Evolutionary conservation across 768 basidiomycete genomes (phyloP), one percentile per base, ranked within the genome.

Genomic region (Gyrodon lividus): DNA sequence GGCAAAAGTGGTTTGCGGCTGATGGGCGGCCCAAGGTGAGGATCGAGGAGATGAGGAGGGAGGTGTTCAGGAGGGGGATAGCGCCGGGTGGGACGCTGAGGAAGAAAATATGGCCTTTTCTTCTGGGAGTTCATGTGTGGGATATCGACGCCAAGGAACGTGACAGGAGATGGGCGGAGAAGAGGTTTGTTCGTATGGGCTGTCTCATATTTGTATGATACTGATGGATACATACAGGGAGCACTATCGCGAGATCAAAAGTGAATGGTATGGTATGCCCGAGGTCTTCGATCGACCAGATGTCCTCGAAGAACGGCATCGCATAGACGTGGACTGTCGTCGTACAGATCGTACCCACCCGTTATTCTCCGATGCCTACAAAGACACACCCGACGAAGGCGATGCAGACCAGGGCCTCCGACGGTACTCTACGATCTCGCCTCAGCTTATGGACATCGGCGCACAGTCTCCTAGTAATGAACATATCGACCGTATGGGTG

Each of bases 241-340:
- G 62, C 76, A 71, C 48, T 99, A 98, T 59, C 79, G 80, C 23
- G 70, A 78, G 24, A 69, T 89, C 24, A 94, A 91, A 70, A 70
- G 76, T 26, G 79, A 87, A 60, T 98, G 96, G 96, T 87, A 79
- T 68, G 87, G 86, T 20, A 82, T 85, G 34, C 82, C 85, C 19
- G 89, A 89, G 57, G 85, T 92, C 9, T 92, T 88, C 65, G 86
- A 87, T 60, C 80, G 86, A 43, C 79, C 81, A 52, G 89, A 91
- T 62, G 79, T 90, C 46, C 67, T 90, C 28, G 96, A 99, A 71
- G 92, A 93, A 65, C 83, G 89, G n/a, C 92, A 93, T 70, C 83
- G 92, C 22, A 92, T 93, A 59, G 92, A 98, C 62, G 97, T 99
- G 50, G 97, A 98, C 65, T 98, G 97, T 62, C 86, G 95, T 51